Evolutionary conservation across 441 rosid species (phyloP), one percentile per base, ranked within the genome.

Genomic region (Melastoma candidum): DNA sequence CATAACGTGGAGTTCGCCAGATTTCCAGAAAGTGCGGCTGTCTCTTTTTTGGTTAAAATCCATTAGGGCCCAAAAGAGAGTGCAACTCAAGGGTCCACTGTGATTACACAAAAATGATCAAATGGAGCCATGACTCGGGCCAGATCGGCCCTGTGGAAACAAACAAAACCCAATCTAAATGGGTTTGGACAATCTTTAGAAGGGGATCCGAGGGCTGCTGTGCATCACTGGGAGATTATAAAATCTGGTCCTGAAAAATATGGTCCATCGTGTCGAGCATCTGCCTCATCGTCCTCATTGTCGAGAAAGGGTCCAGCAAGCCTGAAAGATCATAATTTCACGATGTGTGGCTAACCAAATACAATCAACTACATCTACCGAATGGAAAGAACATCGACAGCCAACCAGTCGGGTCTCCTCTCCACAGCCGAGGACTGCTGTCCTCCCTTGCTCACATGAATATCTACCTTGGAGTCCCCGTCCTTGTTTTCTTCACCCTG

Each of bases 251-350:
- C 27, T 73, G 90, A 13, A 89, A 74, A 10, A 90, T 45, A 29
- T 77, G 63, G 75, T 90, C 96, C 87, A 87, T 75, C 0, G 94
- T 67, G 72, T 82, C 81, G 3, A 90, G 27, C 94, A 90, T 84
- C 27, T 84, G 94, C 0, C 92, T 71, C 87, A 84, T 76, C 5
- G 87, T 75, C 52, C 83, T 81, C 95, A 81, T 75, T 0, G 96
- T 85, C 2, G 89, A 82, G 0, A 75, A 12, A 1, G 92, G 83
- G 60, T 86, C 95, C 58, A 87, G 6, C 43, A 82, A 48, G 1
- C 82, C 94, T 89, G 73, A 26, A 14, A 11, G 46, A 11, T n/a
- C 3, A 17, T 12, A 12, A 54, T 29, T 14, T 1, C 0, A 43
- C 13, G 5, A 7, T 17, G 11, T 26, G 47, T 29, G 7, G 27